Percentiles rank a stretch among this genome's conserved stretches.
phyloP scores from a whole-genome alignment of 2,329 filamentous ascomycete genomes.

The Coniochaeta sp. region DNA sequence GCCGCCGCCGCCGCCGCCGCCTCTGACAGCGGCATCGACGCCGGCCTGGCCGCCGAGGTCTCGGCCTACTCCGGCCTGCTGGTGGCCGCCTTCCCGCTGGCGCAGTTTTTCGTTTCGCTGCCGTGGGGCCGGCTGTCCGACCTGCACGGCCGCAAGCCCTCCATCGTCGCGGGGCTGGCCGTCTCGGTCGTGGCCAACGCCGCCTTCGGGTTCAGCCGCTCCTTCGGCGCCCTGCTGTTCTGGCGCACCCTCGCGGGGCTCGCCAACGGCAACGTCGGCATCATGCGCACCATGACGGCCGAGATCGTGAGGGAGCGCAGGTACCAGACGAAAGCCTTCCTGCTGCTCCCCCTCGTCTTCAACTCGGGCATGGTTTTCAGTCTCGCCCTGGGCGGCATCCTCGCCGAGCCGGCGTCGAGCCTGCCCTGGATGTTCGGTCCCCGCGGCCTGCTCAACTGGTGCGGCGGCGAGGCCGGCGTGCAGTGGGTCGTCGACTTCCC shows the following conservation, averaged over 20 bases:
- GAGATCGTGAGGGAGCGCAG: conserved; percentile 67
- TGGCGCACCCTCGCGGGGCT: conserved; percentile 54
- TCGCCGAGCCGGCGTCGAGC: conserved; percentile 33
- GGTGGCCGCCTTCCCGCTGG: conserved; percentile 59
- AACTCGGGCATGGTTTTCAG: conserved; percentile 40
- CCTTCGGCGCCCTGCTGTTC: conserved; percentile 52
- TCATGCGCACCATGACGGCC: conserved; percentile 68
- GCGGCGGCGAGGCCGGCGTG: conserved; percentile 21
- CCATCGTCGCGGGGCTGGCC: conserved; percentile 58
- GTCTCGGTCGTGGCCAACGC: conserved; percentile 56
- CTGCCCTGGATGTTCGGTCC: conserved; percentile 30
- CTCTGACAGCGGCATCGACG: not conserved
- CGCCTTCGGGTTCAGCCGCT: conserved; percentile 62
- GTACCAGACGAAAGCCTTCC: conserved; percentile 38
- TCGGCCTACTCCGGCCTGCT: conserved; percentile 62
- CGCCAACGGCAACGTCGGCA: conserved; percentile 66
- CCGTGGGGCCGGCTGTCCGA: conserved; percentile 51
- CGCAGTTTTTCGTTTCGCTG: conserved; percentile 63
- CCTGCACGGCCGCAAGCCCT: conserved; percentile 53
- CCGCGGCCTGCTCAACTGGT: conserved; percentile 24
- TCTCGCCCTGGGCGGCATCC: conserved; percentile 32
- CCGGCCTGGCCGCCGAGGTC: conserved; percentile 29
- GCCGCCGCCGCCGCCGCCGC: too few relatives aligned
- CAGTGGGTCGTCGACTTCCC: conserved; percentile 32
- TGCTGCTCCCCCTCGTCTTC: conserved; percentile 54